phyloP scores from a whole-genome alignment of 2,329 filamentous ascomycete species.

The Chaetomium sp. region DNA sequence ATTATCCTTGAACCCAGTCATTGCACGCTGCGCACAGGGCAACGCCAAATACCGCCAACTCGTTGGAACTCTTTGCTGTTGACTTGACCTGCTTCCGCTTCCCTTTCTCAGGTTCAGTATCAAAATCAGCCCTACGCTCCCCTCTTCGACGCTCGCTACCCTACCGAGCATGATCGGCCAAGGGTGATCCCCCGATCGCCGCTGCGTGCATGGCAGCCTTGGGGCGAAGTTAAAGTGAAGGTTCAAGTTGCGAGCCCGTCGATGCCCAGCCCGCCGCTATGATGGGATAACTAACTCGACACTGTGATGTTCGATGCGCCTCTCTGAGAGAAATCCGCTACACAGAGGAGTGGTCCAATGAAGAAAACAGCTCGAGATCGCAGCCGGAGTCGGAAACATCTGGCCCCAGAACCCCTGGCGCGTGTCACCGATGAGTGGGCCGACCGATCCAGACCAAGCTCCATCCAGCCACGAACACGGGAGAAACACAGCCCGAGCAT shows the following conservation, averaged over 20 bases:
- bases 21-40: background rate
- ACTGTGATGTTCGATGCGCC: background rate
- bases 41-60: background rate
- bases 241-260: background rate
- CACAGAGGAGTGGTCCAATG: background rate
- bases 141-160: too few species aligned
- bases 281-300: background rate
- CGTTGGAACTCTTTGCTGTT: background rate
- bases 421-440: background rate
- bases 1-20: background rate
- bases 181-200: background rate
- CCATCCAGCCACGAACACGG: background rate
- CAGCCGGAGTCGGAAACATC: background rate
- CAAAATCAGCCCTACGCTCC: background rate
- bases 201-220: background rate
- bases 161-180: background rate
- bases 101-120: background rate
- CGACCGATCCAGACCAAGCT: background rate
- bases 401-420: background rate
- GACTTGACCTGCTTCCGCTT: background rate
- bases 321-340: too few species aligned
- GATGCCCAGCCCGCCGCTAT: background rate
- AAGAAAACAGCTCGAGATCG: too few species aligned
- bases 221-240: background rate
- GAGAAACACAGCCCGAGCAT: background rate